A percentile compares a stretch with the other conserved stretches of the same genome.
These are phyloP conservation scores for Phylloporus arenicola DNA, from an alignment of 768 basidiomycete species.

Conservation along the genomic window DNA sequence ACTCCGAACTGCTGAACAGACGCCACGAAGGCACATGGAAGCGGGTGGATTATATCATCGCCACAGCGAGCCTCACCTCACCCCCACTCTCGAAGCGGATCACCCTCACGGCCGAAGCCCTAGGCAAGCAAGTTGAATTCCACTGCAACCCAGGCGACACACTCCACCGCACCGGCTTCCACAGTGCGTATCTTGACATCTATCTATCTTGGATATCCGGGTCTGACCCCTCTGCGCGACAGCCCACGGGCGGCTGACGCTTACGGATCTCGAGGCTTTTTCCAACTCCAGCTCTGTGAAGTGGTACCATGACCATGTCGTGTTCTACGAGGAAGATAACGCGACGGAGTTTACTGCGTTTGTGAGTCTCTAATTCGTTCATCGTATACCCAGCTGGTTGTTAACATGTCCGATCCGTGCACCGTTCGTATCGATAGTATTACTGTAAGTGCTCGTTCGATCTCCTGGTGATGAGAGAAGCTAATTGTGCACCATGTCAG, in stretches of 20 bases:
- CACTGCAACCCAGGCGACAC: not conserved
- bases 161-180: not conserved
- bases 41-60: not conserved
- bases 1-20: not conserved
- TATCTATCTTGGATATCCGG: not conserved
- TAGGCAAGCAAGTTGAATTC: not conserved
- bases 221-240: not conserved
- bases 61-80: not conserved
- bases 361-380: not conserved
- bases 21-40: not conserved
- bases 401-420: not conserved
- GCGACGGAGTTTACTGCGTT: not conserved
- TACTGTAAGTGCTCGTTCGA: not conserved
- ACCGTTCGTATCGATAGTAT: not conserved
- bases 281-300: not conserved
- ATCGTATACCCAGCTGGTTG: not conserved
- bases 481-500: not conserved
- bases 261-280: not conserved
- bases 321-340: not conserved
- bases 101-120: not conserved
- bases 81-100: not conserved
- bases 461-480: not conserved
- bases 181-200: not conserved
- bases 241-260: not conserved
- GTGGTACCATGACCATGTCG: not conserved